Percentiles rank a stretch among this genome's conserved stretches.
phyloP scores from a whole-genome alignment of 2,329 filamentous ascomycete genomes.

The Hypoxylon sp. region DNA sequence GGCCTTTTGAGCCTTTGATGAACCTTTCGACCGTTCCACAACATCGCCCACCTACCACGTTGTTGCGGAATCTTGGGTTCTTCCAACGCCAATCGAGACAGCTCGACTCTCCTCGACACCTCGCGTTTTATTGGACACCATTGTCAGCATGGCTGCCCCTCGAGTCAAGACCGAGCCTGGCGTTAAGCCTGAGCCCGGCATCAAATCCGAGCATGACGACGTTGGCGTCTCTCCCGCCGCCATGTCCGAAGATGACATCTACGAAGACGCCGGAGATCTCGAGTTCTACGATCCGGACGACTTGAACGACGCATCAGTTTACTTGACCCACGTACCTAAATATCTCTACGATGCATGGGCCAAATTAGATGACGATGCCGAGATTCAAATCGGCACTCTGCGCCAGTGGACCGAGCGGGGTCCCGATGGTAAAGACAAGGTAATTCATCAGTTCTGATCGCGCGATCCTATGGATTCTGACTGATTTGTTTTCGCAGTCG shows the following conservation, averaged over 20 bases:
- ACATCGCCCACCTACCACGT: conserved; percentile 13
- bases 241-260: conserved; percentile 76
- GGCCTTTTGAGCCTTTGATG: too few species aligned
- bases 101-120: neutral
- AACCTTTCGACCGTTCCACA: conserved; percentile 16
- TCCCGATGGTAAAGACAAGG: conserved; percentile 63
- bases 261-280: conserved; percentile 71
- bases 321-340: conserved; percentile 83
- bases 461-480: neutral
- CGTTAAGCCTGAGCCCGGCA: conserved; percentile 48
- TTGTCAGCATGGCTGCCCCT: conserved; percentile 48
- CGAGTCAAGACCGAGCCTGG: conserved; percentile 47
- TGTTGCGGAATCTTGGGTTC: neutral
- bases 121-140: conserved; percentile 16
- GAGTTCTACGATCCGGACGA: conserved; percentile 67
- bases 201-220: conserved; percentile 62
- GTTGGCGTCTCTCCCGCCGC: conserved; percentile 59
- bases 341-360: conserved; percentile 86
- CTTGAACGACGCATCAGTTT: conserved; percentile 64
- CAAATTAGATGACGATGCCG: conserved; percentile 82
- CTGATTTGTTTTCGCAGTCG: conserved; percentile 48
- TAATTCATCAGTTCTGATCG: conserved; percentile 9
- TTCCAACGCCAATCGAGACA: conserved; percentile 21
- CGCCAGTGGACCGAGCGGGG: conserved; percentile 69
- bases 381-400: conserved; percentile 85